Percentiles rank a stretch among this genome's conserved stretches.
These are phyloP conservation scores for Marasmius tenuissimus DNA, from an alignment of 1,284 basidiomycete genomes.

Conservation along the genomic window DNA sequence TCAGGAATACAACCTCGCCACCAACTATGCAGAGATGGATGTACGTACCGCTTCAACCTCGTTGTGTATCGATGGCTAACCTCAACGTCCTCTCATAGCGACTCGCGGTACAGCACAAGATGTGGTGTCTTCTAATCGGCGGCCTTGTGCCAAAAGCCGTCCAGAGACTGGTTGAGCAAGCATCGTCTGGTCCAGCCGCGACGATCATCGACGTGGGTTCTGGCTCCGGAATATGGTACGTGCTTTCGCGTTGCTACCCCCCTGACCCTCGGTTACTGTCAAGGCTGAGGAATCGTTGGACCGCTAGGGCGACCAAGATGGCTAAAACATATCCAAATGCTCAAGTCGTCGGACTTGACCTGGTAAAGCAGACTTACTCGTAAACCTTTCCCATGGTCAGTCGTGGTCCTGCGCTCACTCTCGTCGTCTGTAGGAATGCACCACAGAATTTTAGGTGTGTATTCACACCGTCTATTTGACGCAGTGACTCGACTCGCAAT, in stretches of 20 bases:
- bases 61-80: neutral
- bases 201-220: slow-evolving; percentile 26
- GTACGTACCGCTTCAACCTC: neutral
- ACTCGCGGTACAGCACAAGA: slow-evolving; percentile 10
- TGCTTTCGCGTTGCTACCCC: neutral
- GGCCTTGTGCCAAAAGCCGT: slow-evolving; percentile 20
- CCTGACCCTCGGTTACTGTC: neutral
- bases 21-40: slow-evolving; percentile 12
- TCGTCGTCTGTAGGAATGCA: slow-evolving; percentile 5
- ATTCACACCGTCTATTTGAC: neutral
- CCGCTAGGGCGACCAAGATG: slow-evolving; percentile 23
- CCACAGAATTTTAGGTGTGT: slow-evolving; percentile 22
- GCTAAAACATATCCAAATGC: slow-evolving; percentile 20
- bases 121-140: slow-evolving; percentile 16
- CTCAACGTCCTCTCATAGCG: neutral
- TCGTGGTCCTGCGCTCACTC: neutral
- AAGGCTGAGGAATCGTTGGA: neutral
- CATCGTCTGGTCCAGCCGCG: neutral
- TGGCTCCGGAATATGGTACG: slow-evolving; percentile 27
- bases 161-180: slow-evolving; percentile 4
- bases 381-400: slow-evolving; percentile 5
- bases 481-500: neutral
- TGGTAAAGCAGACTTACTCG: slow-evolving; percentile 16
- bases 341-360: slow-evolving; percentile 24
- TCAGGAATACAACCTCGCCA: slow-evolving; percentile 12